Conservation (phyloP, 2,329 filamentous ascomycete species). For the Rhinocladiella mackenziei region DNA sequence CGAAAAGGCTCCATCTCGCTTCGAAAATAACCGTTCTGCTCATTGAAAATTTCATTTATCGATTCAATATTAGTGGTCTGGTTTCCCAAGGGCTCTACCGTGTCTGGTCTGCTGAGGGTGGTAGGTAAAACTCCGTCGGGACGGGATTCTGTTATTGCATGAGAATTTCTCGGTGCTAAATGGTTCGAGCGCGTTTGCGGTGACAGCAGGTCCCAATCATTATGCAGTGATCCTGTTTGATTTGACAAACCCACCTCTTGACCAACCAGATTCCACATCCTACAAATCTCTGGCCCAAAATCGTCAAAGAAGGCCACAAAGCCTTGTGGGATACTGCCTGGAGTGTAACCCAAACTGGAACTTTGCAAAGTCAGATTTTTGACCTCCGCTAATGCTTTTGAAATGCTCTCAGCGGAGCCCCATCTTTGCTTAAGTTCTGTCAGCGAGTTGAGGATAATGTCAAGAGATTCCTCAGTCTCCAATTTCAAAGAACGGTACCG, state of each 20-base stretch:
- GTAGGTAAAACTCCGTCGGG: neutral
- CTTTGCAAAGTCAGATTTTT: slow-evolving; percentile 4
- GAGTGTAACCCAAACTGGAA: slow-evolving; percentile 1
- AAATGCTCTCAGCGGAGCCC: slow-evolving; percentile 12
- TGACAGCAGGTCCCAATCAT: neutral
- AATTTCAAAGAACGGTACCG: slow-evolving; percentile 1
- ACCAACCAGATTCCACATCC: slow-evolving; percentile 3
- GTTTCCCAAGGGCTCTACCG: neutral
- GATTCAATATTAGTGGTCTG: neutral
- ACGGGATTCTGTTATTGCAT: neutral
- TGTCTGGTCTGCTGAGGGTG: neutral
- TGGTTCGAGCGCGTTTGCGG: neutral
- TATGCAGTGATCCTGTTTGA: neutral
- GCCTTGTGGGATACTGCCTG: neutral
- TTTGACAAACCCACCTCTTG: neutral
- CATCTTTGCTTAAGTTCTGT: slow-evolving; percentile 8
- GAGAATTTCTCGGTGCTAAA: neutral
- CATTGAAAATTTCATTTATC: neutral
- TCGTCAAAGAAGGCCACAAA: slow-evolving; percentile 11
- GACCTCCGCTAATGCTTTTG: slow-evolving; percentile 7
- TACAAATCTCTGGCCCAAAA: slow-evolving; percentile 15
- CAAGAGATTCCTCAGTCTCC: slow-evolving; percentile 8
- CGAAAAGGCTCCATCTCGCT: slow-evolving; percentile 11
- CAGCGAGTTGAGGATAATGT: slow-evolving; percentile 9
- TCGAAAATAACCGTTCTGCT: slow-evolving; percentile 4